Evolutionary conservation across 1,139 yeast species (phyloP).

Genomic region (Yamadazyma conglobata): DNA sequence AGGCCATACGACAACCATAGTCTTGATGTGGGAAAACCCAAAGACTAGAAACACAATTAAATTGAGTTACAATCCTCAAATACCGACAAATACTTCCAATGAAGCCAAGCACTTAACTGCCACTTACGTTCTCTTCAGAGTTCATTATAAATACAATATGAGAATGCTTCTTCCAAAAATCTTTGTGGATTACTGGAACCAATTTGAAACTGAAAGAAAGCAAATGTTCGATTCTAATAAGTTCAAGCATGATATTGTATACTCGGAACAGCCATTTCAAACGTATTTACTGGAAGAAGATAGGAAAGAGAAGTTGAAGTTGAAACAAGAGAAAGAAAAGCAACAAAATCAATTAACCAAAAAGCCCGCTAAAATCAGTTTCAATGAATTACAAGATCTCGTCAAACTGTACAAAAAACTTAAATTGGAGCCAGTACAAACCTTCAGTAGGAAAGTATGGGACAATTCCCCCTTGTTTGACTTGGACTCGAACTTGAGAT

Average conservation of each 20-base stretch:
- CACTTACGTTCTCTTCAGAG: constrained; percentile 76
- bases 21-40: constrained; percentile 71
- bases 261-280: constrained; percentile 69
- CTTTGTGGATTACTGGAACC: constrained; percentile 76
- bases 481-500: constrained; percentile 46
- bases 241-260: constrained; percentile 46
- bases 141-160: constrained; percentile 76
- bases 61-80: constrained; percentile 62
- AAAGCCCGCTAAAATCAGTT: constrained; percentile 3
- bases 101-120: constrained; percentile 93
- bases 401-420: constrained; percentile 3
- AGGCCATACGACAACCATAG: constrained; percentile 61
- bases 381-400: constrained; percentile 4
- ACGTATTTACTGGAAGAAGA: constrained; percentile 40
- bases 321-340: constrained; percentile 8
- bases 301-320: constrained; percentile 9
- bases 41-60: constrained; percentile 67
- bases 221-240: constrained; percentile 43
- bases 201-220: constrained; percentile 58
- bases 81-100: constrained; percentile 68
- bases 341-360: constrained; percentile 4
- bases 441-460: constrained; percentile 64
- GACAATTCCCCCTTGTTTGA: constrained; percentile 57
- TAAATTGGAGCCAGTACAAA: constrained; percentile 5
- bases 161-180: constrained; percentile 84